phyloP scores from a whole-genome alignment of 2,329 filamentous ascomycete species.

The Neurospora sp. region DNA sequence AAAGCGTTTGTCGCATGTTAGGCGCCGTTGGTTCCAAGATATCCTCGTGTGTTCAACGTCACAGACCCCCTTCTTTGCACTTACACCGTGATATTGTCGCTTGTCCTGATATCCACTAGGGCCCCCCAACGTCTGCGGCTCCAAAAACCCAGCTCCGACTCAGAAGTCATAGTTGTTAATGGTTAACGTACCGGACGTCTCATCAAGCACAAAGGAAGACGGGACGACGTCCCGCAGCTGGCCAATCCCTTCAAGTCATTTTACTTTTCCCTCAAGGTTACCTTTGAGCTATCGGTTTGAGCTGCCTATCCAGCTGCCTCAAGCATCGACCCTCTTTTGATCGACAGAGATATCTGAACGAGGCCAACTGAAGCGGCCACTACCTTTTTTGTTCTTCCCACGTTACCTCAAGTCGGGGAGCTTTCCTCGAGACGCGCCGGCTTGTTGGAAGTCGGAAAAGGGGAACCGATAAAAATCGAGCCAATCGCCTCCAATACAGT shows the following conservation, averaged over 20 bases:
- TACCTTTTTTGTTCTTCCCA: background rate
- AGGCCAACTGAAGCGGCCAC: background rate
- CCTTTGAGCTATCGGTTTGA: background rate
- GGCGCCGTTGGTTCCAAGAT: background rate
- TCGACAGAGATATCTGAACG: background rate
- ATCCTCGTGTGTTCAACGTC: background rate
- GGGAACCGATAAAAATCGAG: background rate
- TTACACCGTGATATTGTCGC: background rate
- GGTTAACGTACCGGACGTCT: background rate
- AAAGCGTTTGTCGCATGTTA: background rate
- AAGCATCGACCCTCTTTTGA: background rate
- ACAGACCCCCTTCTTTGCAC: background rate
- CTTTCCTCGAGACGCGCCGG: background rate
- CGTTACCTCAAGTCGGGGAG: background rate
- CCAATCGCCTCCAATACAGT: background rate
- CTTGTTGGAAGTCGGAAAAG: background rate
- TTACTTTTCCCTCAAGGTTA: background rate
- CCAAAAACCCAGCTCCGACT: background rate
- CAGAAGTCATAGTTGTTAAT: background rate
- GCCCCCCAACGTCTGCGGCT: background rate
- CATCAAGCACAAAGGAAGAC: background rate
- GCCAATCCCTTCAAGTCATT: background rate
- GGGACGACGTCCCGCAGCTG: background rate
- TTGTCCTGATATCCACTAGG: background rate
- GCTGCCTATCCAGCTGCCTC: background rate